phyloP scores from a whole-genome alignment of 2,329 filamentous ascomycete species.

The Bipolaris sorokiniana region DNA sequence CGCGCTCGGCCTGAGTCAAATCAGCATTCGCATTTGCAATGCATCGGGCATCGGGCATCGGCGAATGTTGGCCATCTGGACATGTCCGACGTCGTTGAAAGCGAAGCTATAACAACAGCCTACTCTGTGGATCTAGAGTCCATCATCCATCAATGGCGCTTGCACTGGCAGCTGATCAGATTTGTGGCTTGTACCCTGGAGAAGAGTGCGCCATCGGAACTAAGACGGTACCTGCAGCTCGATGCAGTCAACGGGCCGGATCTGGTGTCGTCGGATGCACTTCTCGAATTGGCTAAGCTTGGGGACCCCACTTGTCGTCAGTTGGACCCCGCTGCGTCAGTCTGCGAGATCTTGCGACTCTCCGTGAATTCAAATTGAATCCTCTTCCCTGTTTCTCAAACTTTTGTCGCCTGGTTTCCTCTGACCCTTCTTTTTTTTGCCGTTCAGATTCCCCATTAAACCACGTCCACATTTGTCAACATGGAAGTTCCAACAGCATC shows the following conservation, averaged over 20 bases:
- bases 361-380: slow-evolving; percentile 19
- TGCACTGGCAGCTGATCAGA: not conserved
- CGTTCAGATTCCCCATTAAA: not conserved
- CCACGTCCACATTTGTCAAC: slow-evolving; percentile 7
- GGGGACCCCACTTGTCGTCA: slow-evolving; percentile 31
- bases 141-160: not conserved
- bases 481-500: slow-evolving; percentile 73
- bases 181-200: not conserved
- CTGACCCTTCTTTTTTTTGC: not conserved
- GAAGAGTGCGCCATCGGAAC: slow-evolving; percentile 4
- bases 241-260: slow-evolving; percentile 20
- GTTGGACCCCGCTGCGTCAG: slow-evolving; percentile 28
- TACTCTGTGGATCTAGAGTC: not conserved
- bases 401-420: slow-evolving; percentile 1
- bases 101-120: not conserved
- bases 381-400: slow-evolving; percentile 2
- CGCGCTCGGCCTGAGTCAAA: not conserved
- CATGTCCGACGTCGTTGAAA: not conserved
- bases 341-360: slow-evolving; percentile 28
- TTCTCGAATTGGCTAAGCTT: slow-evolving; percentile 29
- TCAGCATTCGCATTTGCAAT: not conserved
- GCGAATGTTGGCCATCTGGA: not conserved
- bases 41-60: not conserved
- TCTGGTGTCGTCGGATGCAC: slow-evolving; percentile 21
- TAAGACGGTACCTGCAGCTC: slow-evolving; percentile 25